Evolutionary conservation across 148 eudicot genomes (phyloP).

Genomic region (Rhododendron henanense): DNA sequence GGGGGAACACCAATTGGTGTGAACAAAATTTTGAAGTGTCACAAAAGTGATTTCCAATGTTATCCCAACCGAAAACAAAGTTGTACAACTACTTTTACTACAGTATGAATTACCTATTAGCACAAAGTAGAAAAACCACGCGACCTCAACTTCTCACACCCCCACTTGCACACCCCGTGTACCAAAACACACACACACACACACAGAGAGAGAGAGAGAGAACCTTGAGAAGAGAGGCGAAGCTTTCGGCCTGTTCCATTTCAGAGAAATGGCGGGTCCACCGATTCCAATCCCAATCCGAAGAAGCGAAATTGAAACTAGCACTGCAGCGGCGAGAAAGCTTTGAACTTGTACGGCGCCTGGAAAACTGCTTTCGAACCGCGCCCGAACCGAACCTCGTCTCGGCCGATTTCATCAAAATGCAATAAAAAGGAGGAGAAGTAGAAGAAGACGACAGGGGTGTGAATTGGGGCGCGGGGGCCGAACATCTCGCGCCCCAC

Average conservation of each 20-base stretch:
- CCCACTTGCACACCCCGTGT: neutral
- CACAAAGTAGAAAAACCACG: no score
- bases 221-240: constrained; percentile 67
- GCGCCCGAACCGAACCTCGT: constrained; percentile 4
- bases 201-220: neutral
- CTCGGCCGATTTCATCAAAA: constrained; percentile 2
- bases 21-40: no score
- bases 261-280: constrained; percentile 64
- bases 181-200: neutral
- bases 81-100: no score
- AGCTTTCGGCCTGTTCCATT: constrained; percentile 63
- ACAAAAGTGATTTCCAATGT: no score
- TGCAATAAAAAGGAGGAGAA: constrained; percentile 11
- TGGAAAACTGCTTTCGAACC: constrained; percentile 10
- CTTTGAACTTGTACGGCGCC: constrained; percentile 7
- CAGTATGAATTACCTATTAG: no score
- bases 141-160: no score
- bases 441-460: constrained; percentile 14
- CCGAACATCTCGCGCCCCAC: constrained; percentile 32
- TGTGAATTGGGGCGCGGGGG: constrained; percentile 28
- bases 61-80: no score
- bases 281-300: constrained; percentile 67
- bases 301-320: neutral
- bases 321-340: constrained; percentile 32
- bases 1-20: no score